Evolutionary conservation across 306 rosid genomes (phyloP).

Genomic region (Quercus gilva): DNA sequence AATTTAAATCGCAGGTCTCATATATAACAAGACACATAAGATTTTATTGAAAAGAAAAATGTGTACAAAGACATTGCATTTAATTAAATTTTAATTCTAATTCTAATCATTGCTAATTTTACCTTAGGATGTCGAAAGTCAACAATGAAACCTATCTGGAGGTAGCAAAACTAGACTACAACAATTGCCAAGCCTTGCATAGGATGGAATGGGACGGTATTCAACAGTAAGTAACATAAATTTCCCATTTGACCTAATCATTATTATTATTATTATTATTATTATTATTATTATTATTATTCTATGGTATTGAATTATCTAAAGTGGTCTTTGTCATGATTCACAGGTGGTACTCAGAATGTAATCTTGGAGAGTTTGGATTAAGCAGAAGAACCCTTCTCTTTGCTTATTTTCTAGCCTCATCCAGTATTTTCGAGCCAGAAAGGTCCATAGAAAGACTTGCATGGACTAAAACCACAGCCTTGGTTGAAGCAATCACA

Average conservation of each 20-base stretch:
- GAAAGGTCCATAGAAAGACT: conserved; percentile 63
- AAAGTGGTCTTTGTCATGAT: not conserved
- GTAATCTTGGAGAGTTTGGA: conserved; percentile 59
- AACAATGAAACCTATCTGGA: conserved; percentile 70
- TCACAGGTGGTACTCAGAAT: conserved; percentile 78
- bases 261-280: not conserved
- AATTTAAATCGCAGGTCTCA: no score
- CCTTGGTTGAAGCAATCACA: conserved; percentile 48
- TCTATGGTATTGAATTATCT: no score
- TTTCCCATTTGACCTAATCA: not conserved
- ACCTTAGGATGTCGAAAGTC: conserved; percentile 68
- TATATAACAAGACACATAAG: no score
- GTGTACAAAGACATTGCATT: not conserved
- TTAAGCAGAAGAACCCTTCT: conserved; percentile 54
- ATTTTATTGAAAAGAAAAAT: no score
- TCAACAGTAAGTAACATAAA: conserved; percentile 48
- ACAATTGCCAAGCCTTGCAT: conserved; percentile 74
- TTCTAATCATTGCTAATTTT: not conserved
- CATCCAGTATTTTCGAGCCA: conserved; percentile 71
- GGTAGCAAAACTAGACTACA: conserved; percentile 87
- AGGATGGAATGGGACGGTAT: conserved; percentile 66
- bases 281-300: not conserved
- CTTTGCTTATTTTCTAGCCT: conserved; percentile 66
- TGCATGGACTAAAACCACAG: conserved; percentile 73
- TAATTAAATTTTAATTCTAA: not conserved